Evolutionary conservation across 139 green algal genomes (phyloP).

Genomic region (Closterium sp.): DNA sequence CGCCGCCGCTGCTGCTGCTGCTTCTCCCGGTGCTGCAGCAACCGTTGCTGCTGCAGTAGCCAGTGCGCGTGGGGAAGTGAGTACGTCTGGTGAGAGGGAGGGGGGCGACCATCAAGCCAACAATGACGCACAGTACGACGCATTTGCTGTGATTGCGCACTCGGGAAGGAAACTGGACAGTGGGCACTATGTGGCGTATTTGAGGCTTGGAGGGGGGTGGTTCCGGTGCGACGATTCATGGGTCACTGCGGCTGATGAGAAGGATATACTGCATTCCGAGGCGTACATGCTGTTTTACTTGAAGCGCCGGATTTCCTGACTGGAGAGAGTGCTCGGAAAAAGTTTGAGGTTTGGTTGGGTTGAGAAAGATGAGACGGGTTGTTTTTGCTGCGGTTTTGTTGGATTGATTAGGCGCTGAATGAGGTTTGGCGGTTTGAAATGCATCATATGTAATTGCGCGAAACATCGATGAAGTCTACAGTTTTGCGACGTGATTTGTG

Average conservation of each 20-base stretch:
- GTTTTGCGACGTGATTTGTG: too few relatives aligned
- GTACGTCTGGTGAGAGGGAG: background rate
- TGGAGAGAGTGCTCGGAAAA: background rate
- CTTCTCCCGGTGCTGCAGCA: background rate
- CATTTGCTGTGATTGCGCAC: slow-evolving; percentile 86
- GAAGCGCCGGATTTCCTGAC: slow-evolving; percentile 1
- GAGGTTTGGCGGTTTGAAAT: too few relatives aligned
- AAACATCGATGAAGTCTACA: too few relatives aligned
- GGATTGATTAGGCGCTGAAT: too few relatives aligned
- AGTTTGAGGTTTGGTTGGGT: background rate
- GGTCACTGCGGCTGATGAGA: slow-evolving; percentile 66
- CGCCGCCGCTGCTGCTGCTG: background rate
- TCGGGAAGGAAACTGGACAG: slow-evolving; percentile 52
- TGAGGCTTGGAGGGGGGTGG: slow-evolving; percentile 64
- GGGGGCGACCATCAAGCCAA: background rate
- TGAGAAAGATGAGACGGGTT: background rate
- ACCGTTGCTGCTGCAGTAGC: background rate
- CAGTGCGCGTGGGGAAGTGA: background rate
- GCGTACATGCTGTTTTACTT: slow-evolving; percentile 90
- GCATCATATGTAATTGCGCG: too few relatives aligned
- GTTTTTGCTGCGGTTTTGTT: background rate
- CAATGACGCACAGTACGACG: slow-evolving; percentile 61
- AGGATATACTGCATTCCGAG: slow-evolving; percentile 65
- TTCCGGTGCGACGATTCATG: slow-evolving; percentile 82
- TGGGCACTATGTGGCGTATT: slow-evolving; percentile 82